phyloP scores from a whole-genome alignment of 192 early-diverging fungal genomes.

The Pilobolus umbonatus region DNA sequence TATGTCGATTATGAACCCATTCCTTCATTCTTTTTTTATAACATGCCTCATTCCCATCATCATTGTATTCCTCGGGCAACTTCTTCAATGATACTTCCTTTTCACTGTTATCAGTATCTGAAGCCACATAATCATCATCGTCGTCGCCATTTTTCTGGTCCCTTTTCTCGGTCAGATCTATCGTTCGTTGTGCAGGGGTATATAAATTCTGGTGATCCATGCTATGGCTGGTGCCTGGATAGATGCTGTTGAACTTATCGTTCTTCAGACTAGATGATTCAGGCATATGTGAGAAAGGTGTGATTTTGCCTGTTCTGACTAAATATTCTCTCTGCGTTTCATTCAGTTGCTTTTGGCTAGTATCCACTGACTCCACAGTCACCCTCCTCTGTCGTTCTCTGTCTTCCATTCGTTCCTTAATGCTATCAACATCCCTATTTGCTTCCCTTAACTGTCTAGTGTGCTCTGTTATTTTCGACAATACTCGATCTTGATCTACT shows the following conservation, averaged over 20 bases:
- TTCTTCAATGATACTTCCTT: slow-evolving; percentile 14
- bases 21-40: slow-evolving; percentile 42
- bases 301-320: slow-evolving; percentile 66
- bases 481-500: slow-evolving; percentile 27
- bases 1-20: slow-evolving; percentile 43
- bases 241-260: not conserved
- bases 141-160: not conserved
- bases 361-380: slow-evolving; percentile 7
- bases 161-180: not conserved
- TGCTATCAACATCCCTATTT: slow-evolving; percentile 28
- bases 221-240: not conserved
- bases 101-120: slow-evolving; percentile 17
- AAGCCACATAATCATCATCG: slow-evolving; percentile 25
- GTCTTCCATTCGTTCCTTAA: slow-evolving; percentile 25
- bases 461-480: slow-evolving; percentile 35
- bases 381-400: slow-evolving; percentile 6
- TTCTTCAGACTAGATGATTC: slow-evolving; percentile 11
- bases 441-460: slow-evolving; percentile 13
- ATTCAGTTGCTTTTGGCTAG: slow-evolving; percentile 12
- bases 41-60: slow-evolving; percentile 63
- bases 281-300: slow-evolving; percentile 49
- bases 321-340: slow-evolving; percentile 62
- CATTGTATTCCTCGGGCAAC: slow-evolving; percentile 34
- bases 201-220: slow-evolving; percentile 1
- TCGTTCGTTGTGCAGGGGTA: not conserved